Conservation (phyloP, 2,329 filamentous ascomycete species). For the Clarireedia homoeocarpa region DNA sequence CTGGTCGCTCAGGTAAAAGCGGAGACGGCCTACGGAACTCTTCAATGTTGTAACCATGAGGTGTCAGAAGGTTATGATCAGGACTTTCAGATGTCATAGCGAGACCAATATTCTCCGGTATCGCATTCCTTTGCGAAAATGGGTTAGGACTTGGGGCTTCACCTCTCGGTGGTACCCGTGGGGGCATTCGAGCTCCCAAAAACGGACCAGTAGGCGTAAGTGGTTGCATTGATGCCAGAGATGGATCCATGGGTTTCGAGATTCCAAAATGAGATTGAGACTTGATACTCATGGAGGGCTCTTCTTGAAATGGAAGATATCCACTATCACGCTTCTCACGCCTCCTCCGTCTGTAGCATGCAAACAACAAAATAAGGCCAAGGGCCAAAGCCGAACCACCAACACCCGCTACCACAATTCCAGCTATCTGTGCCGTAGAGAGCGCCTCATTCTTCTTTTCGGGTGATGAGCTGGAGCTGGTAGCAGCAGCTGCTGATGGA, state of each 20-base stretch:
- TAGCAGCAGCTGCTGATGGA: background rate
- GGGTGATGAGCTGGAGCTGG: conserved; percentile 2
- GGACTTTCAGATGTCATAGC: conserved; percentile 20
- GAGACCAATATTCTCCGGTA: conserved; percentile 25
- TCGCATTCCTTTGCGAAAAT: conserved; percentile 26
- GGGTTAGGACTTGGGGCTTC: conserved; percentile 19
- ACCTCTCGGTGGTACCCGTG: conserved; percentile 19
- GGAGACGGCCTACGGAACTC: conserved; percentile 20
- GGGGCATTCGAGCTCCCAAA: conserved; percentile 14
- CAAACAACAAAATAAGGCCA: conserved; percentile 35
- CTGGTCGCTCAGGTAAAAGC: conserved; percentile 27
- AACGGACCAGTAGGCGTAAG: conserved; percentile 20
- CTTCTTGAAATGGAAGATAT: conserved; percentile 25
- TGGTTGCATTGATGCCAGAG: conserved; percentile 12
- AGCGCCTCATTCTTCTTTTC: conserved; percentile 13
- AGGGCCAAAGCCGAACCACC: conserved; percentile 42
- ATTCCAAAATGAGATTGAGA: conserved; percentile 9
- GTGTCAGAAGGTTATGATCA: background rate
- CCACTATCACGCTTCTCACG: conserved; percentile 26
- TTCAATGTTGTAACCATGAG: conserved; percentile 14
- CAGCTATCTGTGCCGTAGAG: conserved; percentile 40
- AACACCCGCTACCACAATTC: conserved; percentile 48
- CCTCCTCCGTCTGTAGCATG: conserved; percentile 29
- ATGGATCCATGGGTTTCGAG: conserved; percentile 1
- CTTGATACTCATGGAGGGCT: conserved; percentile 20